phyloP scores from a whole-genome alignment of 225 moss, liverwort and hornwort species.

The Polytrichum formosum region DNA sequence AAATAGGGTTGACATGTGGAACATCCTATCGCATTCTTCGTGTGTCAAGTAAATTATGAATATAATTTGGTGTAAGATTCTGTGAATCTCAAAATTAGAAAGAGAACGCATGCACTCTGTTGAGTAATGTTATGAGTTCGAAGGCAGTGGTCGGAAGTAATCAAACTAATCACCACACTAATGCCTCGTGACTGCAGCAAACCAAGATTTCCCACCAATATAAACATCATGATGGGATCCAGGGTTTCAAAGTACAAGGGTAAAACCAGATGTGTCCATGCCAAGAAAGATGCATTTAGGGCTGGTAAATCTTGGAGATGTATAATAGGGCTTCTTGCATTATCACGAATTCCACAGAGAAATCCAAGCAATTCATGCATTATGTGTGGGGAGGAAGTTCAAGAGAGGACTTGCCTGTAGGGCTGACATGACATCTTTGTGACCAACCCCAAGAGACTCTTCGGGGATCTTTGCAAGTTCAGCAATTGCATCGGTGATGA shows the following conservation, averaged over 20 bases:
- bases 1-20: too few species aligned
- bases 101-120: background rate
- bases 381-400: too few species aligned
- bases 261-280: too few species aligned
- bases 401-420: constrained; percentile 40
- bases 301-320: background rate
- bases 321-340: background rate
- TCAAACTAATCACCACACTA: background rate
- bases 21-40: too few species aligned
- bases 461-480: constrained; percentile 64
- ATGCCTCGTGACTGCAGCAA: too few species aligned
- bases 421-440: constrained; percentile 59
- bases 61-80: too few species aligned
- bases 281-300: constrained; percentile 4
- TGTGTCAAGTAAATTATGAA: too few species aligned
- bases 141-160: too few species aligned
- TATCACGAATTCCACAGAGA: background rate
- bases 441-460: constrained; percentile 43
- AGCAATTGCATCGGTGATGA: constrained; percentile 60
- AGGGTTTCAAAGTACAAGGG: background rate
- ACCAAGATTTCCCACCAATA: too few species aligned
- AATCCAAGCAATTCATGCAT: background rate
- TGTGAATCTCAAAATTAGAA: too few species aligned
- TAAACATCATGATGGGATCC: too few species aligned
- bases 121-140: background rate